Conservation (phyloP, 257 asterid genomes). For the Primulina huaijiensis region DNA sequence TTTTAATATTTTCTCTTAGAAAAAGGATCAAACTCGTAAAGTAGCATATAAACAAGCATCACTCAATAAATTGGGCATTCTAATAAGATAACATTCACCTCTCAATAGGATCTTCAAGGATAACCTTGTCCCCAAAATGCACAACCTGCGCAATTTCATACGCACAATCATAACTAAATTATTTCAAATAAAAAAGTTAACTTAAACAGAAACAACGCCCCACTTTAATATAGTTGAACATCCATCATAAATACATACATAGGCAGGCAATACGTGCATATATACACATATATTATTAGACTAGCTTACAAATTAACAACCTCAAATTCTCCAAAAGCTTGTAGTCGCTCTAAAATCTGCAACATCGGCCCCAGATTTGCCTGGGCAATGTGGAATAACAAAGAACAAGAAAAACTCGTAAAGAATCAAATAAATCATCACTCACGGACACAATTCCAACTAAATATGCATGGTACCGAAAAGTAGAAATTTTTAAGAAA, state of each 20-base stretch:
- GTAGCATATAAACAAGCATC: neutral
- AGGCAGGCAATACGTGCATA: neutral
- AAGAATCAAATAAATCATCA: constrained; percentile 9
- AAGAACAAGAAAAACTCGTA: neutral
- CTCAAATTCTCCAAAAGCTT: constrained; percentile 90
- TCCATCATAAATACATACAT: neutral
- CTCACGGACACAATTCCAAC: constrained; percentile 4
- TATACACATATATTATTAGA: neutral
- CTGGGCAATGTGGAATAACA: constrained; percentile 31
- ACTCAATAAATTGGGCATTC: neutral
- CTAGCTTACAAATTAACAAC: constrained; percentile 31
- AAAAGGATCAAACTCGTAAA: neutral
- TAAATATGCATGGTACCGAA: constrained; percentile 34
- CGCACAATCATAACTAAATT: neutral
- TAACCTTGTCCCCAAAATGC: constrained; percentile 84
- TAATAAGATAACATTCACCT: constrained; percentile 40
- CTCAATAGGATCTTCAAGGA: constrained; percentile 85
- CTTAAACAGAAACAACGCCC: neutral
- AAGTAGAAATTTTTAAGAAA: constrained; percentile 29
- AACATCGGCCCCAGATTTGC: constrained; percentile 80
- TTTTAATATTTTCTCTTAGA: neutral
- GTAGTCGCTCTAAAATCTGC: constrained; percentile 83
- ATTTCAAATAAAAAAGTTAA: neutral
- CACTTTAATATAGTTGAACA: neutral
- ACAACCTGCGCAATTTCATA: constrained; percentile 49